Conservation (phyloP, 2,329 filamentous ascomycete species). For the Scleromitrula shiraiana region DNA sequence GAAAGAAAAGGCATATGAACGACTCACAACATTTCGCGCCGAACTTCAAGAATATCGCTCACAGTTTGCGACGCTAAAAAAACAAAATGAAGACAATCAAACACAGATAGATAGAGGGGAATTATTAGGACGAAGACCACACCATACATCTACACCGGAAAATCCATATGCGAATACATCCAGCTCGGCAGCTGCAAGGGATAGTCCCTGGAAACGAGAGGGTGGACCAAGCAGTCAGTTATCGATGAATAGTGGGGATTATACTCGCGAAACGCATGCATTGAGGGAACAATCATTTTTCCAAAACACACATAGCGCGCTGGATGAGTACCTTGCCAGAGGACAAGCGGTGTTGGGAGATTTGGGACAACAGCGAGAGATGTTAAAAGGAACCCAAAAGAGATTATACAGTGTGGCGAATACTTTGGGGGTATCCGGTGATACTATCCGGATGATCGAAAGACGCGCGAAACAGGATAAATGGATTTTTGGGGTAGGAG, state of each 20-base stretch:
- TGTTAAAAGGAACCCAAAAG: conserved; percentile 90
- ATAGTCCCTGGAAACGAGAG: conserved; percentile 27
- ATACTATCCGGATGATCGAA: conserved; percentile 96
- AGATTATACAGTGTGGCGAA: conserved; percentile 88
- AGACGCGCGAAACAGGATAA: conserved; percentile 88
- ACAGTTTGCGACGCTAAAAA: conserved; percentile 70
- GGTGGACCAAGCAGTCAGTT: conserved; percentile 22
- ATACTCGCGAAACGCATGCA: conserved; percentile 70
- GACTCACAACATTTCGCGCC: conserved; percentile 74
- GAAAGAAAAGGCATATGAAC: conserved; percentile 80
- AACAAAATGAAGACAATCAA: conserved; percentile 65
- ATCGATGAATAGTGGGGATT: conserved; percentile 49
- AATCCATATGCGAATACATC: conserved; percentile 74
- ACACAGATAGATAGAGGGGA: conserved; percentile 64
- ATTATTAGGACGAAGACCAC: conserved; percentile 76
- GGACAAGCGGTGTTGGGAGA: conserved; percentile 87
- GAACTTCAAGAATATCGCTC: conserved; percentile 75
- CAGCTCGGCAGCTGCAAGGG: conserved; percentile 16
- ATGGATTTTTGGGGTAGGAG: conserved; percentile 91
- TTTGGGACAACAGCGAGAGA: conserved; percentile 81
- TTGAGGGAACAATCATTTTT: conserved; percentile 88
- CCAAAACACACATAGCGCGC: conserved; percentile 66
- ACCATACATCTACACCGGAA: conserved; percentile 74
- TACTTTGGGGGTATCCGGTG: conserved; percentile 84
- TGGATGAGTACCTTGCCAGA: conserved; percentile 90